Percentiles rank a stretch among this genome's conserved stretches.
Conservation (phyloP, 768 basidiomycete species). For the Gyrodon lividus region DNA sequence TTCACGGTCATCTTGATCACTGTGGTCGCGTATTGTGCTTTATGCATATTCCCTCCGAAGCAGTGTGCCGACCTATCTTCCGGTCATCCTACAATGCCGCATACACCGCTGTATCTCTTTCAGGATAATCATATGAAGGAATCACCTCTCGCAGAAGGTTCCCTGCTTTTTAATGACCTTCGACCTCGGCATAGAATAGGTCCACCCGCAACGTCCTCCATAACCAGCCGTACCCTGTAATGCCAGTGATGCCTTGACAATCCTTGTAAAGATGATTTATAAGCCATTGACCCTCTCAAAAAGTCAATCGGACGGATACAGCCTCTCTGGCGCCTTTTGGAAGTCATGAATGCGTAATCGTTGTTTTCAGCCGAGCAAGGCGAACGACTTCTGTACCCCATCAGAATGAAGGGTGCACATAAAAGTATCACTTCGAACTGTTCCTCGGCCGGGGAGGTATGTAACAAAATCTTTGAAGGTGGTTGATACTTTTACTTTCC, state of each 20-base stretch:
- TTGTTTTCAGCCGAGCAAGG: too few species aligned
- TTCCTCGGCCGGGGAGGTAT: too few species aligned
- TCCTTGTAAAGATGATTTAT: too few species aligned
- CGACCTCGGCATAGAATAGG: not conserved
- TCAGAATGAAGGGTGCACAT: too few species aligned
- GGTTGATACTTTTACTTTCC: too few species aligned
- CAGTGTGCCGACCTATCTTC: not conserved
- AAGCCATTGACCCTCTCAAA: too few species aligned
- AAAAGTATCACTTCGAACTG: too few species aligned
- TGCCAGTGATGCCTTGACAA: too few species aligned
- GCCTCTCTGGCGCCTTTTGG: not conserved
- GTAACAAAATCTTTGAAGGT: too few species aligned
- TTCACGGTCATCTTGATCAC: conserved; percentile 1
- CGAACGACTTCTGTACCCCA: too few species aligned
- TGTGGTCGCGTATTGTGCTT: not conserved
- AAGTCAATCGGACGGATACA: not conserved
- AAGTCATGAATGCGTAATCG: not conserved
- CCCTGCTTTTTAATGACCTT: not conserved
- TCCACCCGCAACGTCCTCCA: not conserved
- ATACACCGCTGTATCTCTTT: not conserved
- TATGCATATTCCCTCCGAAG: too few species aligned
- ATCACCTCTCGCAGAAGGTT: not conserved
- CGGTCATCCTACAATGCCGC: not conserved
- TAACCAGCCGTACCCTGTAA: too few species aligned
- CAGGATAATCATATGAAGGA: not conserved